Conservation (phyloP, 164 flowering plant species). For the Stephania yunnanensis region DNA sequence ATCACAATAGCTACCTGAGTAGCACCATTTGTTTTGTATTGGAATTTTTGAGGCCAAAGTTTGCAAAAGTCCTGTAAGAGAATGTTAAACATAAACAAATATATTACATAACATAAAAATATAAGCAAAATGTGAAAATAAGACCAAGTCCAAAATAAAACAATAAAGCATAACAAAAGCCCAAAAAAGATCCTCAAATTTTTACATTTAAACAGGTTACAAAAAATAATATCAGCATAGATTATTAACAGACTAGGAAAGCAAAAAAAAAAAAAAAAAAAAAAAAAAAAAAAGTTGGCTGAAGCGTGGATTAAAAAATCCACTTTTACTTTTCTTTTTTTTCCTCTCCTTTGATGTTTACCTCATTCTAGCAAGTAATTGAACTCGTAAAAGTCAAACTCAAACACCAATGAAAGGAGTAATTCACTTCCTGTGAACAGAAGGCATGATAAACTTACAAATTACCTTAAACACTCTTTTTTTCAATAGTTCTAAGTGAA, state of each 20-base stretch:
- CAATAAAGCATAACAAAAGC: neutral
- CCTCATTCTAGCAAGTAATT: neutral
- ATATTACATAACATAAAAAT: neutral
- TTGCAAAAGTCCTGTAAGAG: slow-evolving; percentile 46
- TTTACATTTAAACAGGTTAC: no score
- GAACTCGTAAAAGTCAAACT: neutral
- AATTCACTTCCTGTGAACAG: neutral
- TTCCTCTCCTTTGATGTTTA: neutral
- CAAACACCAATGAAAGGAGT: neutral
- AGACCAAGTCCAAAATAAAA: neutral
- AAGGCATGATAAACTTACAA: neutral
- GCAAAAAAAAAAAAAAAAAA: no score
- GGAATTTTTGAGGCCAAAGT: slow-evolving; percentile 50
- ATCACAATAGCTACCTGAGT: slow-evolving; percentile 36
- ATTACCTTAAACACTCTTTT: slow-evolving; percentile 46
- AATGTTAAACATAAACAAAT: neutral
- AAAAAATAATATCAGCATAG: no score
- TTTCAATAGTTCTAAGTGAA: slow-evolving; percentile 40
- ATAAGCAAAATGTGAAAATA: neutral
- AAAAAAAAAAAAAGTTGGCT: neutral
- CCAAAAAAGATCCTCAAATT: neutral
- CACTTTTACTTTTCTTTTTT: neutral
- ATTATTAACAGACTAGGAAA: no score
- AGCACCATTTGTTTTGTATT: slow-evolving; percentile 53
- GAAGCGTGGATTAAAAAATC: neutral